phyloP scores from a whole-genome alignment of 129 eudicot genomes.

The Chrysanthemum lavandulifolium region DNA sequence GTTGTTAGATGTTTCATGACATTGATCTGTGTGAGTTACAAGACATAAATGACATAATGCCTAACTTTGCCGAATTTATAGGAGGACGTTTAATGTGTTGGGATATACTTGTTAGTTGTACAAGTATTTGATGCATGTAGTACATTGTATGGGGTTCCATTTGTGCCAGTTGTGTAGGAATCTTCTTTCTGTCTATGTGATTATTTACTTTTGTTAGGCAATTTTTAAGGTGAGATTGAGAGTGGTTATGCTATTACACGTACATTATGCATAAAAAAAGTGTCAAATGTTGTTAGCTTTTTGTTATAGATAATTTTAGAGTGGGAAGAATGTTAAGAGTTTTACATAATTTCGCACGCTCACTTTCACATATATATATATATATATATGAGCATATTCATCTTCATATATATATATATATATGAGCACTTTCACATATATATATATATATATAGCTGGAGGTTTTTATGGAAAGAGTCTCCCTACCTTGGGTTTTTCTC shows the following conservation, averaged over 20 bases:
- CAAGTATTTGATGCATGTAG: constrained; percentile 24
- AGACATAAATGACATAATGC: constrained; percentile 28
- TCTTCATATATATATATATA: too few species aligned
- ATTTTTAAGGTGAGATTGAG: constrained; percentile 12
- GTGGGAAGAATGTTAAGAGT: too few species aligned
- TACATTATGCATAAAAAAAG: constrained; percentile 5
- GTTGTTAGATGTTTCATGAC: constrained; percentile 20
- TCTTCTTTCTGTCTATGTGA: constrained; percentile 4
- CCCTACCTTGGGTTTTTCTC: too few species aligned
- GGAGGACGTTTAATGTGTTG: constrained; percentile 27
- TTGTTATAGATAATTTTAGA: neutral
- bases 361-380: too few species aligned
- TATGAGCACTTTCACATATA: too few species aligned
- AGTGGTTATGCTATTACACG: constrained; percentile 2
- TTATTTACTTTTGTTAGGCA: constrained; percentile 7
- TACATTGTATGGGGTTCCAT: constrained; percentile 8
- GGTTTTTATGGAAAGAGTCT: too few species aligned
- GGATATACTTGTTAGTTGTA: constrained; percentile 22
- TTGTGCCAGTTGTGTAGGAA: constrained; percentile 8
- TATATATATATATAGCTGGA: too few species aligned
- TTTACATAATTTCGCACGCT: too few species aligned
- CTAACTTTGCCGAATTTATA: constrained; percentile 26
- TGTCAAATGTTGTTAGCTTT: neutral
- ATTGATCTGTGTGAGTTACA: constrained; percentile 20
- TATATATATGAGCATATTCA: too few species aligned